These are phyloP conservation scores for Leptosphaerulina australis DNA, from an alignment of 2,329 filamentous ascomycete species.

Conservation along the genomic window DNA sequence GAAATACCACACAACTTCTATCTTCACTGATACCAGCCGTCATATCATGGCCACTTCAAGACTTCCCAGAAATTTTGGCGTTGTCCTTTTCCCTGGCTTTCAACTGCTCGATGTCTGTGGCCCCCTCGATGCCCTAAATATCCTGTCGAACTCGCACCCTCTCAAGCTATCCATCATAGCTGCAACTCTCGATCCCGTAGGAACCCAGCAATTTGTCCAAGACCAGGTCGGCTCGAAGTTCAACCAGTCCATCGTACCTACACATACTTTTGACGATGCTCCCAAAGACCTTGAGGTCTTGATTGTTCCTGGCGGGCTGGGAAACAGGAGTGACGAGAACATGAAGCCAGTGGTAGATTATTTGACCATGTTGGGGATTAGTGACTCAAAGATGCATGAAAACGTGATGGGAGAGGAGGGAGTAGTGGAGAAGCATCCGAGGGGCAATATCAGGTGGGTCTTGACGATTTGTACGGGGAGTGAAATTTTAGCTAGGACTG, in stretches of 20 bases:
- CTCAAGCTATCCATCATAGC: conserved; percentile 46
- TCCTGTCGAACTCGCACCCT: conserved; percentile 35
- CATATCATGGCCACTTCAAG: conserved; percentile 4
- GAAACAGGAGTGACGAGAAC: conserved; percentile 46
- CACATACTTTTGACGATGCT: conserved; percentile 61
- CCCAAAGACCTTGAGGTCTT: conserved; percentile 64
- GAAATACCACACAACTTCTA: background rate
- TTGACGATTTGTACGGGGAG: conserved; percentile 72
- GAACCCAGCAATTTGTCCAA: conserved; percentile 31
- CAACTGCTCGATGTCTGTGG: conserved; percentile 50
- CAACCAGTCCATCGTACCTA: conserved; percentile 53
- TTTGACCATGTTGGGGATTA: conserved; percentile 48
- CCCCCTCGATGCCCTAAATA: conserved; percentile 56
- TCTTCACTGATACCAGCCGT: background rate
- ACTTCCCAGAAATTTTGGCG: conserved; percentile 38
- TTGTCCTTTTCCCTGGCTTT: conserved; percentile 48
- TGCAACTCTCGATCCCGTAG: conserved; percentile 42
- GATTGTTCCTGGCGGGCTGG: conserved; percentile 68
- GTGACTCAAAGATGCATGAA: conserved; percentile 49
- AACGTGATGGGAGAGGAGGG: conserved; percentile 34
- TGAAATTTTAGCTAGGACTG: conserved; percentile 62
- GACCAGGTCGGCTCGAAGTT: conserved; percentile 31
- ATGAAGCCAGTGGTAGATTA: conserved; percentile 48
- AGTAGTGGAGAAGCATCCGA: conserved; percentile 46
- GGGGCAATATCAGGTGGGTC: conserved; percentile 56